These are phyloP conservation scores for Metarhizium guizhouense DNA, from an alignment of 2,329 filamentous ascomycete species.

Conservation along the genomic window DNA sequence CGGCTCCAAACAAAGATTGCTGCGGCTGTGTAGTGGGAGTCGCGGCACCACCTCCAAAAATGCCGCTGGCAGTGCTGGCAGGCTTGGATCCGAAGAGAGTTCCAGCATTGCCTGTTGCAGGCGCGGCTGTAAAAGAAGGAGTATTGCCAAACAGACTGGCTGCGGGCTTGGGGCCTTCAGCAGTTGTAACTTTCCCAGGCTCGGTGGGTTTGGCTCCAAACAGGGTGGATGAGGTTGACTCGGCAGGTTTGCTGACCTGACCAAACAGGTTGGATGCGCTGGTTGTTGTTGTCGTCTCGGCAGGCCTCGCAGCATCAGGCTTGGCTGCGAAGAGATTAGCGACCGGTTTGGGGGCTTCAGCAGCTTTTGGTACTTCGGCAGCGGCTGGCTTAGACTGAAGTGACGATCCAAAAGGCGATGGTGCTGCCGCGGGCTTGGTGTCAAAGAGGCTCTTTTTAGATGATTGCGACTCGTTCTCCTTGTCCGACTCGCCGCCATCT, in stretches of 20 bases:
- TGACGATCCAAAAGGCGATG: slow-evolving; percentile 18
- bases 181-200: slow-evolving; percentile 15
- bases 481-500: slow-evolving; percentile 32
- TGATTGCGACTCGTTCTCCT: slow-evolving; percentile 32
- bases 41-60: slow-evolving; percentile 6
- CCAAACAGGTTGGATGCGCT: slow-evolving; percentile 28
- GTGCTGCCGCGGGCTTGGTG: slow-evolving; percentile 20
- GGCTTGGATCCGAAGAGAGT: slow-evolving; percentile 18
- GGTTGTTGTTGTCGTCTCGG: slow-evolving; percentile 19
- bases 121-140: slow-evolving; percentile 1
- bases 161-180: slow-evolving; percentile 11
- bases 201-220: slow-evolving; percentile 25
- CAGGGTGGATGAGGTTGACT: slow-evolving; percentile 19
- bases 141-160: slow-evolving; percentile 9
- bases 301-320: slow-evolving; percentile 13
- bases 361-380: slow-evolving; percentile 17
- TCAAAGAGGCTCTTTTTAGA: slow-evolving; percentile 24
- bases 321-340: slow-evolving; percentile 19
- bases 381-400: slow-evolving; percentile 24
- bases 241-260: slow-evolving; percentile 1
- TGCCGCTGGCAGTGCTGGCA: slow-evolving; percentile 6
- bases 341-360: slow-evolving; percentile 17
- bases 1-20: slow-evolving; percentile 9
- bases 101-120: slow-evolving; percentile 7
- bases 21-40: slow-evolving; percentile 10